Evolutionary conservation across 1,139 yeast genomes (phyloP).

Genomic region (Pichia sp.): DNA sequence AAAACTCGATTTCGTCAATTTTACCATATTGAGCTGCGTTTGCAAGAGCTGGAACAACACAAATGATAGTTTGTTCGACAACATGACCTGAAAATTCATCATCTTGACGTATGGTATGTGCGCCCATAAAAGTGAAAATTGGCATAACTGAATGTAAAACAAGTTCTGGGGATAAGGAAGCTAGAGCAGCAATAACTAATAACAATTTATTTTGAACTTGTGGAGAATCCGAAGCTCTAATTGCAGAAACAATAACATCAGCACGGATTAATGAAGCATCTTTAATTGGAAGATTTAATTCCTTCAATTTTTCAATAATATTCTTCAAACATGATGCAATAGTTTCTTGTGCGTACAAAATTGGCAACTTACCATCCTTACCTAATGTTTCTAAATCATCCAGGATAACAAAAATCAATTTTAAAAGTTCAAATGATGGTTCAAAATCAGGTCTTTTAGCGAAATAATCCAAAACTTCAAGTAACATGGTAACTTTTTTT

Average conservation of each 20-base stretch:
- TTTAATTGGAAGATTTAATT: conserved; percentile 30
- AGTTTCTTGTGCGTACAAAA: conserved; percentile 84
- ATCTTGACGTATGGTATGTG: conserved; percentile 92
- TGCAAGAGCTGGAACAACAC: conserved; percentile 87
- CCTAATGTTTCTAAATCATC: conserved; percentile 87
- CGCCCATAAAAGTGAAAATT: conserved; percentile 97
- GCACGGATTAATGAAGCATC: conserved; percentile 77
- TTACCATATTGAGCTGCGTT: conserved; percentile 45
- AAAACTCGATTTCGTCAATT: conserved; percentile 68
- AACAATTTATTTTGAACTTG: conserved; percentile 88
- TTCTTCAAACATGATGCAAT: conserved; percentile 80
- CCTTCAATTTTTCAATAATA: conserved; percentile 51
- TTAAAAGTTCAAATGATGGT: conserved; percentile 46
- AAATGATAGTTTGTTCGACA: conserved; percentile 83
- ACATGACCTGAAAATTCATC: conserved; percentile 92
- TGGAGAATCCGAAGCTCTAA: conserved; percentile 83
- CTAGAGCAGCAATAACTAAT: conserved; percentile 80
- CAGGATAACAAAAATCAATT: conserved; percentile 59
- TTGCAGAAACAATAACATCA: conserved; percentile 83
- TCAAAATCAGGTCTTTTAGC: conserved; percentile 32
- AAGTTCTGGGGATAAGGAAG: conserved; percentile 82
- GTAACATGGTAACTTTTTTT: conserved; percentile 66
- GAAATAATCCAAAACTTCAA: conserved; percentile 67
- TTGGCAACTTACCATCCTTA: conserved; percentile 86
- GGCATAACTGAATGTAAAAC: conserved; percentile 98